Conservation (phyloP, 83 land plant genomes). For the Picea engelmannii region DNA sequence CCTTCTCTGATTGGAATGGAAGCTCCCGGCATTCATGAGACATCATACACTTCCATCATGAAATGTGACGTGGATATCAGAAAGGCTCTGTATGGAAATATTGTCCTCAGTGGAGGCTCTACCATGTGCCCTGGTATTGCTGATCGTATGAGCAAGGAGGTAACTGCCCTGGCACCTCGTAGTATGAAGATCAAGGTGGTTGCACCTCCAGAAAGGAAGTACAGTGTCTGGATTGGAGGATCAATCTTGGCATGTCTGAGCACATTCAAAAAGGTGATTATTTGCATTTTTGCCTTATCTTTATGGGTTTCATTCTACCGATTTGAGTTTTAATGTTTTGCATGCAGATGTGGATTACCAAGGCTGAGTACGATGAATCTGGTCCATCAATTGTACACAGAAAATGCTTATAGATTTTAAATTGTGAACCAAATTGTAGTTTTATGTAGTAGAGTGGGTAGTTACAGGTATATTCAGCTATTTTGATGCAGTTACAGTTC, state of each 20-base stretch:
- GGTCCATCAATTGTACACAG: slow-evolving; percentile 25
- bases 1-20: slow-evolving; percentile 18
- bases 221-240: slow-evolving; percentile 57
- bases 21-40: slow-evolving; percentile 23
- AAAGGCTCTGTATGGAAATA: slow-evolving; percentile 28
- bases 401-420: slow-evolving; percentile 19
- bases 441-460: no score
- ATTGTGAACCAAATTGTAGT: neutral
- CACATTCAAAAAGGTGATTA: no score
- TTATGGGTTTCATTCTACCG: neutral
- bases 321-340: neutral
- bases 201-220: slow-evolving; percentile 79
- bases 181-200: slow-evolving; percentile 75
- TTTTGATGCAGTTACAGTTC: no score
- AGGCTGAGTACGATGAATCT: slow-evolving; percentile 25
- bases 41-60: slow-evolving; percentile 14
- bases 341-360: slow-evolving; percentile 29
- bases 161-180: slow-evolving; percentile 62
- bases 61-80: slow-evolving; percentile 28
- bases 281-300: neutral
- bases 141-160: slow-evolving; percentile 74
- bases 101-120: slow-evolving; percentile 58
- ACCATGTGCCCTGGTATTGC: slow-evolving; percentile 76
- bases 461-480: no score
- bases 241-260: slow-evolving; percentile 30